phyloP scores from a whole-genome alignment of 371 early-diverging fungal genomes.

The Mortierella sp. region DNA sequence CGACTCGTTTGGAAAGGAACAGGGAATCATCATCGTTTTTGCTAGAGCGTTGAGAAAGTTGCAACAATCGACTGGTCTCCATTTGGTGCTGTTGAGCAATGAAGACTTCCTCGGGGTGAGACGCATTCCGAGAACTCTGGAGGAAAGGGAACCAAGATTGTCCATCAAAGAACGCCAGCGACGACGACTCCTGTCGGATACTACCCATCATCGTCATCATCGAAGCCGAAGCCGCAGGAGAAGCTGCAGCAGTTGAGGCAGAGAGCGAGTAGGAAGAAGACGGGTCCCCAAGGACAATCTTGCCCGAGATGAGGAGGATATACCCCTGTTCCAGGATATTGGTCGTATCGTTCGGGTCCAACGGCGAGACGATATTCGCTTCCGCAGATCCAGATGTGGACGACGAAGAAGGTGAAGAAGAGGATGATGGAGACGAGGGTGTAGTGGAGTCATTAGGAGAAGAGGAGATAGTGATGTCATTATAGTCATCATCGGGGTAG shows the following conservation, averaged over 20 bases:
- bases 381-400: background rate
- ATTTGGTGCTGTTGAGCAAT: background rate
- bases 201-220: conserved; percentile 19
- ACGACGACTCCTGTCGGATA: conserved; percentile 41
- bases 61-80: background rate
- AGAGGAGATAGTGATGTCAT: background rate
- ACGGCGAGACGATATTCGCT: background rate
- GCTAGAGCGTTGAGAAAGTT: background rate
- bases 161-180: conserved; percentile 76
- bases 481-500: conserved; percentile 11
- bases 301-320: conserved; percentile 40
- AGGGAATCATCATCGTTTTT: background rate
- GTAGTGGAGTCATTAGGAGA: background rate
- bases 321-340: conserved; percentile 46
- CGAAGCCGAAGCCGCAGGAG: conserved; percentile 9
- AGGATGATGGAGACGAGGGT: background rate
- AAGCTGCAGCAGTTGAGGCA: too few species aligned
- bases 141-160: conserved; percentile 75
- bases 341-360: conserved; percentile 34
- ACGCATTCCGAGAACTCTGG: conserved; percentile 59
- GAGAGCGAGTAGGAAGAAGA: conserved; percentile 28
- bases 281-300: conserved; percentile 30
- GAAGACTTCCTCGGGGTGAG: too few species aligned
- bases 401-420: background rate
- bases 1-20: background rate